Percentiles rank a stretch among this genome's conserved stretches.
Evolutionary conservation across 805 yeast species (phyloP).

Genomic region (Debaryomyces maramus): DNA sequence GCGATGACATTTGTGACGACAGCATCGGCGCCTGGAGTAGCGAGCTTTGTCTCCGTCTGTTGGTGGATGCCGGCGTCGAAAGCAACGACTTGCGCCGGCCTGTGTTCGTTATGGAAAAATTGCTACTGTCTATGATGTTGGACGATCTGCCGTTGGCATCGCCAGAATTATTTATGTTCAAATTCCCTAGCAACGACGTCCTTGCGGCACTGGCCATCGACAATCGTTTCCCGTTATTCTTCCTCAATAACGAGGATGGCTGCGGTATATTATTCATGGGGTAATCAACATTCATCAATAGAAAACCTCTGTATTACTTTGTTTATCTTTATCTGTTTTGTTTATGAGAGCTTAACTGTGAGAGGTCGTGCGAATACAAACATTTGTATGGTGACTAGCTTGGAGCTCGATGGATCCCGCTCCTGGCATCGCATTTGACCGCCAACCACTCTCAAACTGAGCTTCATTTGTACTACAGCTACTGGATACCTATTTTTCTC

Average conservation of each 20-base stretch:
- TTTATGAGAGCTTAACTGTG: background rate
- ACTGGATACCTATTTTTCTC: too few species aligned
- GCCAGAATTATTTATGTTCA: constrained; percentile 13
- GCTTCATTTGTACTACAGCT: too few species aligned
- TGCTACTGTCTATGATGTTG: constrained; percentile 1
- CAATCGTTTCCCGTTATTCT: constrained; percentile 18
- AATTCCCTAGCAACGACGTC: constrained; percentile 19
- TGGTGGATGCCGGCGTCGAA: constrained; percentile 35
- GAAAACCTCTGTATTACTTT: constrained; percentile 1
- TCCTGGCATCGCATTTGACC: too few species aligned
- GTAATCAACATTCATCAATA: constrained; percentile 5
- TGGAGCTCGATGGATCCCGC: too few species aligned
- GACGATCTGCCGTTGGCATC: background rate
- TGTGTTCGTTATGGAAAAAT: constrained; percentile 8
- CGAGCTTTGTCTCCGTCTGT: constrained; percentile 23
- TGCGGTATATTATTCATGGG: constrained; percentile 13
- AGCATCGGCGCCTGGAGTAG: constrained; percentile 10
- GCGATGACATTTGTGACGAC: constrained; percentile 16
- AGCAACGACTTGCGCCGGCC: constrained; percentile 31
- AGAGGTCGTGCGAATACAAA: background rate
- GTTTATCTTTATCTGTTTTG: constrained; percentile 2
- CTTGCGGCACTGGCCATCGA: constrained; percentile 23
- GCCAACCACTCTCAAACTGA: too few species aligned
- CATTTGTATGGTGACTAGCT: too few species aligned
- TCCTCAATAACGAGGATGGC: constrained; percentile 15